phyloP scores from a whole-genome alignment of 768 basidiomycete species.

The Tulasnella calospora region DNA sequence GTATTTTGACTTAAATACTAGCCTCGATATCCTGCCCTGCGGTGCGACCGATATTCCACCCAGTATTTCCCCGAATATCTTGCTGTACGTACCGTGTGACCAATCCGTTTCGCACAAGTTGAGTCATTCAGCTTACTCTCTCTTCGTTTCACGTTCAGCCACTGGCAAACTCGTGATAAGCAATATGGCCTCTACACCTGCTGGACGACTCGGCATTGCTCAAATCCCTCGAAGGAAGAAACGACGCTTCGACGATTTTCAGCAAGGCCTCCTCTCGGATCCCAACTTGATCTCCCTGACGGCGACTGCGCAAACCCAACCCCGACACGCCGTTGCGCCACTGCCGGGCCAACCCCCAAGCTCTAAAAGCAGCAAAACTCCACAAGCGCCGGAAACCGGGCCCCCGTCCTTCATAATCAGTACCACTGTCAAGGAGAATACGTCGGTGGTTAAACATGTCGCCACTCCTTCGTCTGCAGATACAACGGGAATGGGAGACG shows the following conservation, averaged over 20 bases:
- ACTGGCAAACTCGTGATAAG: too few species aligned
- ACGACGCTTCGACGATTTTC: background rate
- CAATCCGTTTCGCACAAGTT: too few species aligned
- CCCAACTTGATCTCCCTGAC: background rate
- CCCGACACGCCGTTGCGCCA: background rate
- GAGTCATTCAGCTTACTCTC: too few species aligned
- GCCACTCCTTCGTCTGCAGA: background rate
- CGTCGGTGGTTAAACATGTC: background rate
- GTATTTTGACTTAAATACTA: too few species aligned
- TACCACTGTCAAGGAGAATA: background rate
- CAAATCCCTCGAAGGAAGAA: background rate
- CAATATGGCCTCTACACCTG: background rate
- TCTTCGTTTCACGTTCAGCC: too few species aligned
- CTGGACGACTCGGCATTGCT: background rate
- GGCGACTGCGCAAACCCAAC: background rate
- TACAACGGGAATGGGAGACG: background rate
- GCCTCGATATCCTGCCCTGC: too few species aligned
- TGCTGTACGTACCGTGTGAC: too few species aligned
- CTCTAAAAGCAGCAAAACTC: background rate
- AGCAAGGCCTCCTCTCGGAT: background rate
- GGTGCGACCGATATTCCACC: too few species aligned
- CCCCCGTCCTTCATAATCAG: background rate
- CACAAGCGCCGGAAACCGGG: background rate
- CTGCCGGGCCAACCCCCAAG: background rate
- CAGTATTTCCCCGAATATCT: too few species aligned